A percentile compares a stretch with the other conserved stretches of the same genome.
Conservation (phyloP, 305 asterid species). For the Nicotiana rustica region DNA sequence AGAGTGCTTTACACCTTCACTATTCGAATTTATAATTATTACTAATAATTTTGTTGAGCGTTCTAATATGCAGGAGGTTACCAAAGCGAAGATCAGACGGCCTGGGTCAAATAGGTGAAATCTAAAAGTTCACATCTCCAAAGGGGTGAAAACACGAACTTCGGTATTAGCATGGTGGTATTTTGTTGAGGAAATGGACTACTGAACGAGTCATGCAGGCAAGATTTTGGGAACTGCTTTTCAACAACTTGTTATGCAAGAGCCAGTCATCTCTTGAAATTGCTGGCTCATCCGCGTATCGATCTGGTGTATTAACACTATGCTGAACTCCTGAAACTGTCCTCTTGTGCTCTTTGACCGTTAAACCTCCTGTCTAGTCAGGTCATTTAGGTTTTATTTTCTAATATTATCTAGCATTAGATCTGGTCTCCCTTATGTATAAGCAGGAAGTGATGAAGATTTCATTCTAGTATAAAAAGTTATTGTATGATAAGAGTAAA, state of each 20-base stretch:
- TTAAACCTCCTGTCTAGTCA: no score
- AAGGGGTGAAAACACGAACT: neutral
- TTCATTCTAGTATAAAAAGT: neutral
- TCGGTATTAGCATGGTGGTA: constrained; percentile 3
- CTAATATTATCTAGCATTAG: neutral
- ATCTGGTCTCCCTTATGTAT: neutral
- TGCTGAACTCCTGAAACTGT: neutral
- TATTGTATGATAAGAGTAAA: neutral
- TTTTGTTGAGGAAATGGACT: constrained; percentile 23
- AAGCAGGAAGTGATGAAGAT: constrained; percentile 4
- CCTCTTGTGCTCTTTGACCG: neutral
- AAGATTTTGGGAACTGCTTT: neutral
- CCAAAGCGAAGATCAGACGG: constrained; percentile 12
- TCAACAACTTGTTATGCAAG: neutral
- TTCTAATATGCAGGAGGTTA: constrained; percentile 30
- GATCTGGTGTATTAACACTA: constrained; percentile 19
- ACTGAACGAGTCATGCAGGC: neutral
- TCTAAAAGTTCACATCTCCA: neutral
- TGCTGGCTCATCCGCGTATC: neutral
- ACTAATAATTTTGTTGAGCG: neutral
- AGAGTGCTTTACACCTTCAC: neutral
- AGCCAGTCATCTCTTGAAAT: neutral
- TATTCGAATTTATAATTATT: neutral
- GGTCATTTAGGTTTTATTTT: neutral
- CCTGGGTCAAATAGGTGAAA: constrained; percentile 31